These are phyloP conservation scores for Scytalidium sp. DNA, from an alignment of 2,329 filamentous ascomycete species.

Conservation along the genomic window DNA sequence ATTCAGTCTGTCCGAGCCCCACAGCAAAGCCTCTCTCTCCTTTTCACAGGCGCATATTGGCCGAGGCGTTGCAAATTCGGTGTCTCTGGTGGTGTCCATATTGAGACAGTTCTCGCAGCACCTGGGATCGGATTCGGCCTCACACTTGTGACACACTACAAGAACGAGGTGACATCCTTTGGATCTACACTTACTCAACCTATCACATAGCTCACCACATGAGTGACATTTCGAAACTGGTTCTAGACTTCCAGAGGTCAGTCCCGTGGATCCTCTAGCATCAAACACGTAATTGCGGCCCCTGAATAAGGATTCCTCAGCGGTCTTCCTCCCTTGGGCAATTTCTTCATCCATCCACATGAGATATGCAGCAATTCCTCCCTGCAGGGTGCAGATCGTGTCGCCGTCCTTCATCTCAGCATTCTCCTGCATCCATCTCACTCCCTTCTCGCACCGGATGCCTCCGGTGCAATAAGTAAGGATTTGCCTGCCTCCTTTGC, in stretches of 20 bases:
- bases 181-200: slow-evolving; percentile 27
- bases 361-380: slow-evolving; percentile 29
- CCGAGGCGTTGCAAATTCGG: slow-evolving; percentile 8
- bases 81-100: slow-evolving; percentile 9
- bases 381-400: slow-evolving; percentile 25
- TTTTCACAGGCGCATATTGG: slow-evolving; percentile 26
- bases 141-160: slow-evolving; percentile 25
- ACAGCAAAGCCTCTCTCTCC: slow-evolving; percentile 24
- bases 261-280: slow-evolving; percentile 25
- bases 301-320: slow-evolving; percentile 25
- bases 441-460: slow-evolving; percentile 30
- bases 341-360: slow-evolving; percentile 31
- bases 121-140: slow-evolving; percentile 14
- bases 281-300: slow-evolving; percentile 32
- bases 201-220: slow-evolving; percentile 18
- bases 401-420: slow-evolving; percentile 15
- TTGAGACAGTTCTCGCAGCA: slow-evolving; percentile 25
- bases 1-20: slow-evolving; percentile 14
- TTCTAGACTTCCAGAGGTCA: slow-evolving; percentile 5
- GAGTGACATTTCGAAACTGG: slow-evolving; percentile 25
- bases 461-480: slow-evolving; percentile 31
- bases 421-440: slow-evolving; percentile 26
- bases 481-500: slow-evolving; percentile 15
- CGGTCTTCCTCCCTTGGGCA: slow-evolving; percentile 17
- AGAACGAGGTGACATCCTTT: slow-evolving; percentile 27